Percentiles rank a stretch among this genome's conserved stretches.
Conservation (phyloP, 352 stramenopile species). For the Phytopythium vexans region DNA sequence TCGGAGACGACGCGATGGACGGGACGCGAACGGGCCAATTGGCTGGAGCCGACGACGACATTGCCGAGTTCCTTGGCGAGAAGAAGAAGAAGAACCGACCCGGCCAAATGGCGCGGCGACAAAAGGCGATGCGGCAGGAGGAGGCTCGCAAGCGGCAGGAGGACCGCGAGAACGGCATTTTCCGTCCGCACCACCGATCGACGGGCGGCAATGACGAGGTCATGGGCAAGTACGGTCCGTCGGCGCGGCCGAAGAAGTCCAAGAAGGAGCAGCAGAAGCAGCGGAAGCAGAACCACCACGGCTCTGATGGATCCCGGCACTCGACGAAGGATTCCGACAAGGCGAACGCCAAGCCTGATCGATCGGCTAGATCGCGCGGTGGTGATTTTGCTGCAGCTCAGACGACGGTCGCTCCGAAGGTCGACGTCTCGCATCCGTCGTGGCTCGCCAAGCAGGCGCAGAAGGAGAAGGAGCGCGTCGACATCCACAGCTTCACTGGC, state of each 20-base stretch:
- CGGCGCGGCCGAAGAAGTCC: conserved; percentile 72
- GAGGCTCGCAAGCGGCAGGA: conserved; percentile 46
- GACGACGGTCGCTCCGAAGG: conserved; percentile 3
- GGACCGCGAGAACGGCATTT: conserved; percentile 39
- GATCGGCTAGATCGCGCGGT: neutral
- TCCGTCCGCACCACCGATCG: conserved; percentile 24
- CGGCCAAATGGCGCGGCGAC: conserved; percentile 71
- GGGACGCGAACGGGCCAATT: conserved; percentile 22
- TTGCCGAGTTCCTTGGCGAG: conserved; percentile 82
- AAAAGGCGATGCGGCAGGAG: conserved; percentile 76
- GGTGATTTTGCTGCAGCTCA: neutral
- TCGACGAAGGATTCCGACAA: conserved; percentile 13
- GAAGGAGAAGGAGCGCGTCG: conserved; percentile 80
- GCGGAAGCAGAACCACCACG: conserved; percentile 11
- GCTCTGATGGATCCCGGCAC: conserved; percentile 9
- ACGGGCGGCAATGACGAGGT: conserved; percentile 2
- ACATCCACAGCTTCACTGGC: conserved; percentile 62
- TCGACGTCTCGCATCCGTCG: conserved; percentile 49
- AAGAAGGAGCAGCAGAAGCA: conserved; percentile 34
- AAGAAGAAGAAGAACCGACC: conserved; percentile 83
- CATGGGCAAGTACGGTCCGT: conserved; percentile 63
- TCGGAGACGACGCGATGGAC: conserved; percentile 20
- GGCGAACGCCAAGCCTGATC: conserved; percentile 13
- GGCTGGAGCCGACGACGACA: conserved; percentile 65
- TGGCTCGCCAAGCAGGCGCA: conserved; percentile 82